Evolutionary conservation across 2,329 filamentous ascomycete genomes (phyloP).

Genomic region (Botrytis squamosa): DNA sequence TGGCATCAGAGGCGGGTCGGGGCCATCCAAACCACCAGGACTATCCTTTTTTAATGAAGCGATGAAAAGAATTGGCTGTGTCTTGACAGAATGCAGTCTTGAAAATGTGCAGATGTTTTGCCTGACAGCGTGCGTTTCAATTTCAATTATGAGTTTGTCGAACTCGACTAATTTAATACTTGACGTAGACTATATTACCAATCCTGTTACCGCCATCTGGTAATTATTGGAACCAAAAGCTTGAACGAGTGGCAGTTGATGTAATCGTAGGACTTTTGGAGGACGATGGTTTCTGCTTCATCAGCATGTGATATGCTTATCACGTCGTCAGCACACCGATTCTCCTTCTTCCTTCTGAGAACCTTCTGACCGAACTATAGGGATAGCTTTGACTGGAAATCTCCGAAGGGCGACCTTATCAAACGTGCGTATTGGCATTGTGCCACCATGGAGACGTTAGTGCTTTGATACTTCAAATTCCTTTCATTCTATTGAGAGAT

Average conservation of each 20-base stretch:
- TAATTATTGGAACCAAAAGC: conserved; percentile 33
- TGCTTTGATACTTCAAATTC: conserved; percentile 21
- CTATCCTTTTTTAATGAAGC: conserved; percentile 62
- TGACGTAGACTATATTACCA: conserved; percentile 51
- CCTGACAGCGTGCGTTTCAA: conserved; percentile 50
- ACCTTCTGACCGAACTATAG: conserved; percentile 31
- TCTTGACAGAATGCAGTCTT: conserved; percentile 53
- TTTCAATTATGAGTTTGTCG: neutral
- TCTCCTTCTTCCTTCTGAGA: neutral
- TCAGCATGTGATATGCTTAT: conserved; percentile 57
- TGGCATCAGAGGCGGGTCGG: conserved; percentile 53
- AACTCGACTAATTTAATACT: neutral
- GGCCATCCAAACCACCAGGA: conserved; percentile 51
- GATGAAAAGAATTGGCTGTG: conserved; percentile 57
- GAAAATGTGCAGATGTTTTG: conserved; percentile 60
- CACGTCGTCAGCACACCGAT: conserved; percentile 45
- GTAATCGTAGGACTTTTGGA: conserved; percentile 56
- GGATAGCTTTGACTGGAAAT: conserved; percentile 47
- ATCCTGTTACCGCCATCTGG: conserved; percentile 51
- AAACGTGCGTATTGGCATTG: conserved; percentile 58
- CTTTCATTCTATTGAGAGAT: neutral
- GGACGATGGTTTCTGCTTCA: conserved; percentile 55
- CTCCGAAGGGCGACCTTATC: conserved; percentile 50
- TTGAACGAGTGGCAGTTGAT: conserved; percentile 23
- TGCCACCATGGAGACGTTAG: conserved; percentile 53